Conservation (phyloP, 2,329 filamentous ascomycete genomes). For the Thielaviopsis euricoi region DNA sequence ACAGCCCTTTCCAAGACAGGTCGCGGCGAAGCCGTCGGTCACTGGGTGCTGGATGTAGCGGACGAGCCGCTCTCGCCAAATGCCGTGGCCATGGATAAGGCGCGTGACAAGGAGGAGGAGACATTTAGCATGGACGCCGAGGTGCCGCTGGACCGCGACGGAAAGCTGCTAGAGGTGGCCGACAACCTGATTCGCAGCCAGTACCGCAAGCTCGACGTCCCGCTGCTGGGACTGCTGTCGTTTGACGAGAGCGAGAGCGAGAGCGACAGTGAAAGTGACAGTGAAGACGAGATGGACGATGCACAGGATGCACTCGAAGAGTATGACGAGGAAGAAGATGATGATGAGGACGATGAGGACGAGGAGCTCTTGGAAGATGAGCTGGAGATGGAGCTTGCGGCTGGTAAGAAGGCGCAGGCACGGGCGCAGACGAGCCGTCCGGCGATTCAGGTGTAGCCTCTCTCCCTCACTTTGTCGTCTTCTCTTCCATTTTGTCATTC, state of each 20-base stretch:
- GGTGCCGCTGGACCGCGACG: conserved; percentile 24
- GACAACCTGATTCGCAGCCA: conserved; percentile 32
- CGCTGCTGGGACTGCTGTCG: conserved; percentile 27
- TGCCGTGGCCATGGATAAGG: conserved; percentile 15
- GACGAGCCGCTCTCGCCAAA: conserved; percentile 20
- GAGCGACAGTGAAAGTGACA: conserved; percentile 16
- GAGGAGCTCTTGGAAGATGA: conserved; percentile 15
- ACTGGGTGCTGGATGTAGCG: conserved; percentile 27
- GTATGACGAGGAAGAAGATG: conserved; percentile 16
- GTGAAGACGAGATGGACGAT: conserved; percentile 14
- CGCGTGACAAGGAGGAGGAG: conserved; percentile 23
- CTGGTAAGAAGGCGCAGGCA: neutral
- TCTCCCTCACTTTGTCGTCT: neutral
- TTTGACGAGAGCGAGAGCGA: conserved; percentile 29
- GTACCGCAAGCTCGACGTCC: conserved; percentile 28
- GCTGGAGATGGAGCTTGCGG: conserved; percentile 2
- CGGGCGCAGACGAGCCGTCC: no score
- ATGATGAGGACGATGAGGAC: conserved; percentile 16
- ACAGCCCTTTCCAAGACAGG: conserved; percentile 22
- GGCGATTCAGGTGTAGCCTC: no score
- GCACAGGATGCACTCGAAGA: conserved; percentile 15
- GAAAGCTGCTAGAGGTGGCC: conserved; percentile 26
- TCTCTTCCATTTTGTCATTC: neutral
- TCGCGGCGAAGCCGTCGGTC: conserved; percentile 25
- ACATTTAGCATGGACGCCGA: conserved; percentile 26